Evolutionary conservation across 208 protist species (phyloP).

Genomic region (Acanthamoeba castellanii): DNA sequence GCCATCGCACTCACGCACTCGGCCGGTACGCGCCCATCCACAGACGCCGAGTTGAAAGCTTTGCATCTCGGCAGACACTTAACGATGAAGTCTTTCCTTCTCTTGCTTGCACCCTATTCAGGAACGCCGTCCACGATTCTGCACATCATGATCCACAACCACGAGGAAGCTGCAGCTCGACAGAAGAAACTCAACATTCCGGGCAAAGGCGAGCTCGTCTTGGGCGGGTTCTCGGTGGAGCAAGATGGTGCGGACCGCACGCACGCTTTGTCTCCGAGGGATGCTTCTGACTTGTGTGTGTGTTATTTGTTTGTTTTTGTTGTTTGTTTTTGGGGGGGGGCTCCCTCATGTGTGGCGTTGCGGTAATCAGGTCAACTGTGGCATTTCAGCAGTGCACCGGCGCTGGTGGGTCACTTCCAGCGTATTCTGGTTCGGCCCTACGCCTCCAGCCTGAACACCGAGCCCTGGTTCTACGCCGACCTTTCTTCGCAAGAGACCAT

Average conservation of each 20-base stretch:
- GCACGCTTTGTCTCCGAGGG: background rate
- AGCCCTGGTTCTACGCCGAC: constrained; percentile 72
- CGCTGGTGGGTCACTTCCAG: constrained; percentile 13
- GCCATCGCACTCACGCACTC: constrained; percentile 61
- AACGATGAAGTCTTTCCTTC: background rate
- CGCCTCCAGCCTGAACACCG: background rate
- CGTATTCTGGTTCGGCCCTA: constrained; percentile 24
- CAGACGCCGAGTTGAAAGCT: background rate
- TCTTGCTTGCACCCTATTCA: background rate
- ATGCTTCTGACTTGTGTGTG: too few species aligned
- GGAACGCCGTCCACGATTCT: background rate
- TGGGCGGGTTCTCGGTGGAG: constrained; percentile 58
- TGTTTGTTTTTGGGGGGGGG: too few species aligned
- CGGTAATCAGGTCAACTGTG: constrained; percentile 31
- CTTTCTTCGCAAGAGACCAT: constrained; percentile 58
- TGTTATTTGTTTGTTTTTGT: too few species aligned
- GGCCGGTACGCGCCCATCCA: background rate
- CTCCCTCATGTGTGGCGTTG: too few species aligned
- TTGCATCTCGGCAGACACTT: background rate
- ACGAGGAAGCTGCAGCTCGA: constrained; percentile 38
- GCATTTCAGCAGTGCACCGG: constrained; percentile 42
- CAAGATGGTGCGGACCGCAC: constrained; percentile 35
- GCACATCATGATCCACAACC: constrained; percentile 57
- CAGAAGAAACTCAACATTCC: background rate
- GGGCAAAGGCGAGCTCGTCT: constrained; percentile 8